Conservation (phyloP, 352 stramenopile genomes). For the Halophytophthora batemanensis region DNA sequence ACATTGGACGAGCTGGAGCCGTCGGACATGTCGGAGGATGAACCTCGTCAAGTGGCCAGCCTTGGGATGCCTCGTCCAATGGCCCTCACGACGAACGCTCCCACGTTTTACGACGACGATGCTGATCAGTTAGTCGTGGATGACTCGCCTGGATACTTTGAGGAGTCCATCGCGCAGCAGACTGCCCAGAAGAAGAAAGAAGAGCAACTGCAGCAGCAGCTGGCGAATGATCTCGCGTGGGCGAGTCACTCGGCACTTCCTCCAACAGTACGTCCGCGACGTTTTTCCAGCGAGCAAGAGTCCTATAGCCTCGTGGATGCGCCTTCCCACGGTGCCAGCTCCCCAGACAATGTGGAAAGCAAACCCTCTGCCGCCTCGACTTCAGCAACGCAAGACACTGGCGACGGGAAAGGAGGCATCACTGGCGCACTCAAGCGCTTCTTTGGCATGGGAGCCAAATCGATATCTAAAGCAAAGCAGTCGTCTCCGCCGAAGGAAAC, state of each 20-base stretch:
- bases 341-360: conserved; percentile 17
- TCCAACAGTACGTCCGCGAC: conserved; percentile 10
- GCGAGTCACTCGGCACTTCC: conserved; percentile 18
- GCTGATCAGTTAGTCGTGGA: conserved; percentile 58
- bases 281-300: conserved; percentile 37
- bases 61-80: conserved; percentile 13
- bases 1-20: conserved; percentile 32
- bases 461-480: conserved; percentile 5
- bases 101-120: conserved; percentile 45
- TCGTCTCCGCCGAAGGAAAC: conserved; percentile 7
- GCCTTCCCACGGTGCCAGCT: conserved; percentile 32
- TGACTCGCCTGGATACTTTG: conserved; percentile 58
- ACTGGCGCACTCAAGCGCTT: conserved; percentile 61
- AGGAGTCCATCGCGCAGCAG: conserved; percentile 24
- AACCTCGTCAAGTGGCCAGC: conserved; percentile 5
- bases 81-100: conserved; percentile 2
- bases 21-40: conserved; percentile 26
- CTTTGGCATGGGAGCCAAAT: conserved; percentile 50
- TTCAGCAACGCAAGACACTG: conserved; percentile 2
- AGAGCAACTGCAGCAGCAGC: conserved; percentile 21
- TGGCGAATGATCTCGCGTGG: conserved; percentile 22
- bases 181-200: conserved; percentile 22
- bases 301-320: conserved; percentile 58
- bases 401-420: conserved; percentile 30
- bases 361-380: conserved; percentile 1